Evolutionary conservation across 2,329 filamentous ascomycete genomes (phyloP).

Genomic region (Rutstroemia sydowiana): DNA sequence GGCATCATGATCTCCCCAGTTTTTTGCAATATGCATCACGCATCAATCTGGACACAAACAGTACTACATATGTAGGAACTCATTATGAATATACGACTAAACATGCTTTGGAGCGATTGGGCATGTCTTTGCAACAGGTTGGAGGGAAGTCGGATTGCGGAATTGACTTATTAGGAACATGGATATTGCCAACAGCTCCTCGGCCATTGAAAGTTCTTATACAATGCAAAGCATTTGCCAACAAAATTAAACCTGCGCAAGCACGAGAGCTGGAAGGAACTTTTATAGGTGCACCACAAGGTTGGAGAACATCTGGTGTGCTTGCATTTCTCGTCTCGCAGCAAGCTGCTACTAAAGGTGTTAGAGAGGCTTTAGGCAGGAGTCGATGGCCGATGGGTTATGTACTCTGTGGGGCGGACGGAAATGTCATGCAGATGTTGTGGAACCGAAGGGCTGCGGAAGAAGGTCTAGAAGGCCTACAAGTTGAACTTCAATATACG

Average conservation of each 20-base stretch:
- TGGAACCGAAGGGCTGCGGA: constrained; percentile 63
- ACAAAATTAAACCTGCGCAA: constrained; percentile 46
- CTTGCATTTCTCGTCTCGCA: constrained; percentile 66
- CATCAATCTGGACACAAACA: constrained; percentile 45
- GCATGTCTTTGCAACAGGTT: constrained; percentile 57
- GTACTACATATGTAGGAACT: constrained; percentile 62
- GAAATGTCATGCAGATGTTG: constrained; percentile 57
- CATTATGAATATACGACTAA: constrained; percentile 68
- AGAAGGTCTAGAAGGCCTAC: constrained; percentile 53
- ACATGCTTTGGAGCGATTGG: constrained; percentile 47
- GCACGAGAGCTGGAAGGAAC: constrained; percentile 76
- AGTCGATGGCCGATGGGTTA: constrained; percentile 68
- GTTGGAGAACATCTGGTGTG: constrained; percentile 56
- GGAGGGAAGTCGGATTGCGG: constrained; percentile 63
- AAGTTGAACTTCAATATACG: constrained; percentile 41
- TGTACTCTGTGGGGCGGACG: constrained; percentile 51
- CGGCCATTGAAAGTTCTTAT: constrained; percentile 41
- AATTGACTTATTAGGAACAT: constrained; percentile 67
- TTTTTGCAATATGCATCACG: constrained; percentile 58
- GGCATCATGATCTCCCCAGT: constrained; percentile 56
- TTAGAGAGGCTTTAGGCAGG: constrained; percentile 62
- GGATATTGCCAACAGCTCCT: constrained; percentile 46
- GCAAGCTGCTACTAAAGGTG: constrained; percentile 67
- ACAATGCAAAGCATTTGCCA: constrained; percentile 62
- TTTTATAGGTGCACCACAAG: constrained; percentile 63